Conservation (phyloP, 805 yeast species). For the Gaillardinia entomophila region DNA sequence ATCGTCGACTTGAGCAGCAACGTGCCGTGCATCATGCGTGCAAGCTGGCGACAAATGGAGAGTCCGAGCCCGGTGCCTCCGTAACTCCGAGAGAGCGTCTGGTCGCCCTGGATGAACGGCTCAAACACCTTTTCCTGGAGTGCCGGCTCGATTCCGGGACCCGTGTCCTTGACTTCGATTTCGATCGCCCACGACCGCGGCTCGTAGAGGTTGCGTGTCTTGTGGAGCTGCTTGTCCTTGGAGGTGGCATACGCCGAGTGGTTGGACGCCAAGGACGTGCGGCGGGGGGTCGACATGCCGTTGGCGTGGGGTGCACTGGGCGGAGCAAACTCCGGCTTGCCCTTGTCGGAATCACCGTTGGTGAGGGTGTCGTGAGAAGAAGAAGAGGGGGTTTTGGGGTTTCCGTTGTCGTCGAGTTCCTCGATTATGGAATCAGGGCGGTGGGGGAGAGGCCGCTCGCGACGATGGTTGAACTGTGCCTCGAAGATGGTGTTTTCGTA, state of each 20-base stretch:
- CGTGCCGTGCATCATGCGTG: conserved; percentile 85
- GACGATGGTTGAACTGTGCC: conserved; percentile 23
- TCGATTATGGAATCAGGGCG: too few relatives aligned
- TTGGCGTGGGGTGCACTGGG: conserved; percentile 1
- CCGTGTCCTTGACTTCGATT: conserved; percentile 80
- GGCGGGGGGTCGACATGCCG: conserved; percentile 18
- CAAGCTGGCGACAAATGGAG: conserved; percentile 83
- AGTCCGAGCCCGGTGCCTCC: conserved; percentile 97
- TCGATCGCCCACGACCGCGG: conserved; percentile 54
- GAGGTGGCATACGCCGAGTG: not conserved
- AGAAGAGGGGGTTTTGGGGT: not conserved
- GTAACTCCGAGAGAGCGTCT: conserved; percentile 79
- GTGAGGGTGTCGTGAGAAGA: not conserved
- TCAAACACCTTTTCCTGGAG: conserved; percentile 84
- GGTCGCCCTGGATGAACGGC: conserved; percentile 97
- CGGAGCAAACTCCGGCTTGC: not conserved
- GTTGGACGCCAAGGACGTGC: not conserved
- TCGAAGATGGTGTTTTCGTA: conserved; percentile 33
- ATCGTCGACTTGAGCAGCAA: conserved; percentile 66
- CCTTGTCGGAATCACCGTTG: not conserved
- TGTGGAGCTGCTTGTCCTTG: not conserved
- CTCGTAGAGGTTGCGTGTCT: conserved; percentile 7
- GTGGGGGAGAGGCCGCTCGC: not conserved
- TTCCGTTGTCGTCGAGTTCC: not conserved
- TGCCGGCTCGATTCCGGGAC: conserved; percentile 87